These are phyloP conservation scores for Podospora fimiseda DNA, from an alignment of 495 filamentous ascomycete species.

Conservation along the genomic window DNA sequence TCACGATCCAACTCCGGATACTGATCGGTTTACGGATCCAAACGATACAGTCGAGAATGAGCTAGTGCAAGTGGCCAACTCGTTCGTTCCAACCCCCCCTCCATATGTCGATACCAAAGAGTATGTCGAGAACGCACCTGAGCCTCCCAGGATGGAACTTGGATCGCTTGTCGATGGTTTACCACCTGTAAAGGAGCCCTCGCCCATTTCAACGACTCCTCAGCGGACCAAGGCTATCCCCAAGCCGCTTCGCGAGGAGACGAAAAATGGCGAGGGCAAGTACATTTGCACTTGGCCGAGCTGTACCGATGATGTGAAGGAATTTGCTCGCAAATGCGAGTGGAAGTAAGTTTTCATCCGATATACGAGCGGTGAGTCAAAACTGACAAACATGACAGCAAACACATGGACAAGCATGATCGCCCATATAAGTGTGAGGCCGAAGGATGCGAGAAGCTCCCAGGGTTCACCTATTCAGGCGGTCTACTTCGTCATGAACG, in stretches of 20 bases:
- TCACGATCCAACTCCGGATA: conserved; percentile 21
- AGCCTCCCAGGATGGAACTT: conserved; percentile 17
- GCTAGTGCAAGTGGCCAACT: conserved; percentile 21
- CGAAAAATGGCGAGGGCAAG: conserved; percentile 58
- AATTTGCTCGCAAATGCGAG: conserved; percentile 79
- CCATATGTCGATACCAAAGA: conserved; percentile 18
- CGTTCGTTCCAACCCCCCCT: conserved; percentile 17
- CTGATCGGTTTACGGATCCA: conserved; percentile 24
- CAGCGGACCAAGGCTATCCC: conserved; percentile 41
- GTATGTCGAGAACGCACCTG: neutral
- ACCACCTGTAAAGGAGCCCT: conserved; percentile 19
- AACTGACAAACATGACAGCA: conserved; percentile 43
- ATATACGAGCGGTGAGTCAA: no score
- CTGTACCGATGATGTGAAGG: conserved; percentile 49
- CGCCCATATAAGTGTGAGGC: conserved; percentile 79
- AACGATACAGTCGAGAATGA: conserved; percentile 27
- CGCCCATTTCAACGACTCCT: conserved; percentile 20
- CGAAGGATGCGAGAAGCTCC: conserved; percentile 74
- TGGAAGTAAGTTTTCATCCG: conserved; percentile 64
- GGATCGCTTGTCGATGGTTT: conserved; percentile 5
- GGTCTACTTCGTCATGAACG: conserved; percentile 82
- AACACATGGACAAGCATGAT: conserved; percentile 97
- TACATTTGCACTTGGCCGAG: conserved; percentile 61
- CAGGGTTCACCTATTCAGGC: conserved; percentile 89
- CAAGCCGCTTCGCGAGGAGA: conserved; percentile 43